Evolutionary conservation across 2,329 filamentous ascomycete genomes (phyloP), one percentile per base, ranked within the genome.

Genomic region (Incumbomyces delicatus): DNA sequence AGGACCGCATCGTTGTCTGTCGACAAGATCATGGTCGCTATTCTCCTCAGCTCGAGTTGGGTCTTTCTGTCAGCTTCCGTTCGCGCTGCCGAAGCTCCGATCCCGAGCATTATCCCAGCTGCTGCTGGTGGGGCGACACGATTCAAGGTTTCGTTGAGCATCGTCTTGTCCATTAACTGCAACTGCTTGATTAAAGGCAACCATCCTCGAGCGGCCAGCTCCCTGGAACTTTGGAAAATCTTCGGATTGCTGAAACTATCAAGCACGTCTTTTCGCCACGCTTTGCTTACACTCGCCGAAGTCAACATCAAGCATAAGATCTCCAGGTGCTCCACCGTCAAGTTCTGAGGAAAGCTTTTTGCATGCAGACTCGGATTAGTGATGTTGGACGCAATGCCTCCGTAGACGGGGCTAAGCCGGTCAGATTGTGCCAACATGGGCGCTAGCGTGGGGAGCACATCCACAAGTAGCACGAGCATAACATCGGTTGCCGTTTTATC

Each of bases 41-140:
- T 80, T 39, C 92, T 79, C 11, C 89, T 83, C 14, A 98, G 75
- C 53, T 88, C 95, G 27, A 95, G 75, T 65, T 96, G 90, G 1
- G 89, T 88, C 66, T 84, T 92, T 48, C 89, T 83, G 64, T 98
- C 92, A 5, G 94, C 88, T 66, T 98, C 92, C n/a, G 94, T 77
- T 49, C 92, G 77, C 31, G 92, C 92, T 36, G 89, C 94, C 17
- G 87, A 88, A 6, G 92, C 92, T 10, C 94, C 94, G 0, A 98
- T 92, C n/a, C 92, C 92, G 60, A 98, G 98, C 62, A 98, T 90
- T 56, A 98, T 94, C 7, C 92, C 92, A 0, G 94, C 92, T 12
- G 89, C 90, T 1, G 89, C 87, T 5, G 92, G 92, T 3, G 89
- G 78, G 5, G 81, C 81, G 51, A 98, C 77, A 16, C 87, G 83